Conservation (phyloP, 179 eudicot genomes). For the Monotropa hypopitys region DNA sequence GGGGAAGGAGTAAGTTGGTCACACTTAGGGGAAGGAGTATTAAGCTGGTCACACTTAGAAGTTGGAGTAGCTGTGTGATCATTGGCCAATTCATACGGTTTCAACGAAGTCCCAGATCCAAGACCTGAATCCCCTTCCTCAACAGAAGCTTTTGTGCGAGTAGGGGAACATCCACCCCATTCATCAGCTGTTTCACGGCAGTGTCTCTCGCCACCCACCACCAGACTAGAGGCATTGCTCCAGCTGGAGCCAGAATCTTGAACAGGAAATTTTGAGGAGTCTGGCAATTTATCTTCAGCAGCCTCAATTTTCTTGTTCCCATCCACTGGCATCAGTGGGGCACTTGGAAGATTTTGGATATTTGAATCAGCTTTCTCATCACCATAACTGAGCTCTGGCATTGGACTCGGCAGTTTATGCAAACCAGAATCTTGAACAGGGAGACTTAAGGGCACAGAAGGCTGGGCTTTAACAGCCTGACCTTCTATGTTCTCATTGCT, state of each 20-base stretch:
- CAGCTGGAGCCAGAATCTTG: slow-evolving; percentile 35
- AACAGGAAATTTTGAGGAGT: slow-evolving; percentile 15
- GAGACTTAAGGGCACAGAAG: slow-evolving; percentile 13
- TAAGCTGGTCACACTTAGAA: slow-evolving; percentile 15
- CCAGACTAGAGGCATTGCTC: slow-evolving; percentile 20
- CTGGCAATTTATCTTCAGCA: slow-evolving; percentile 24
- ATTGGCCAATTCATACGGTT: slow-evolving; percentile 20
- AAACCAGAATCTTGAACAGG: slow-evolving; percentile 24
- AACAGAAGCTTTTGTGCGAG: slow-evolving; percentile 28
- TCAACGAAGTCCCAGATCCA: slow-evolving; percentile 30
- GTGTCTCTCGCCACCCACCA: slow-evolving; percentile 29
- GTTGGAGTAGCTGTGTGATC: slow-evolving; percentile 25
- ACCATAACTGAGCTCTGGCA: not conserved
- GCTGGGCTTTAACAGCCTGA: slow-evolving; percentile 20
- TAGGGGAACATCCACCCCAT: slow-evolving; percentile 43
- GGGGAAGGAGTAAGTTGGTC: no score
- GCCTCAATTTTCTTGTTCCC: slow-evolving; percentile 19
- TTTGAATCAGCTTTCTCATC: not conserved
- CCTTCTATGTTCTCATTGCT: slow-evolving; percentile 12
- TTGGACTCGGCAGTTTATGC: slow-evolving; percentile 9
- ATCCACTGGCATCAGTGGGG: slow-evolving; percentile 11
- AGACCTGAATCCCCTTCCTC: slow-evolving; percentile 35
- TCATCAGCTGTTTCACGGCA: slow-evolving; percentile 37
- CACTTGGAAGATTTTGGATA: slow-evolving; percentile 15
- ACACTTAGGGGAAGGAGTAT: slow-evolving; percentile 16